Conservation (phyloP, 2,329 filamentous ascomycete genomes). For the Phaeosphaeriaceae sp. region DNA sequence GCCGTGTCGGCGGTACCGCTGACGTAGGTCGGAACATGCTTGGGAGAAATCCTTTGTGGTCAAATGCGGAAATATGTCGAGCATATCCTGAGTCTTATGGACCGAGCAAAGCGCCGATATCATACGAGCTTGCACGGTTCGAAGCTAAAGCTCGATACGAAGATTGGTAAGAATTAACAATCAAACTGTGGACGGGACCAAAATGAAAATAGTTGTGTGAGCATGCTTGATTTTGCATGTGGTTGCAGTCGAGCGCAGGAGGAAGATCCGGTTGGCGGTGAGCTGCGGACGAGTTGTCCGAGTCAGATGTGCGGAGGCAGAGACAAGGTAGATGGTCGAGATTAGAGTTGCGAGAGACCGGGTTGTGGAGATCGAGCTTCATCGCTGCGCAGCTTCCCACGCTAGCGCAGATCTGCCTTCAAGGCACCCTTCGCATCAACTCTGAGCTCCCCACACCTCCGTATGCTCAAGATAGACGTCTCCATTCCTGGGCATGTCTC, state of each 20-base stretch:
- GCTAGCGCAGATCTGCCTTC: not conserved
- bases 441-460: constrained; percentile 26
- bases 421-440: constrained; percentile 24
- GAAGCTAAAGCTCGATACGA: not conserved
- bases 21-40: constrained; percentile 31
- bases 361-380: constrained; percentile 5
- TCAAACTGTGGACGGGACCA: too few relatives aligned
- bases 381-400: not conserved
- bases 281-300: not conserved
- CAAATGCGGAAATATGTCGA: constrained; percentile 39
- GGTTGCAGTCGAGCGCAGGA: not conserved
- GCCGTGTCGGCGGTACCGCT: constrained; percentile 18
- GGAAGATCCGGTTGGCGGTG: not conserved
- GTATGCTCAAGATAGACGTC: constrained; percentile 13
- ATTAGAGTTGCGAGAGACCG: not conserved
- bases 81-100: constrained; percentile 4
- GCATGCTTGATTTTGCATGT: not conserved
- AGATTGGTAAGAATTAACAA: not conserved
- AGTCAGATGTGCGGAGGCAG: not conserved
- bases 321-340: not conserved
- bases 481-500: constrained; percentile 26
- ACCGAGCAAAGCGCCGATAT: not conserved
- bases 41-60: constrained; percentile 34
- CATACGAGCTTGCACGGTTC: not conserved
- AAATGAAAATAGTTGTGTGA: not conserved